Conservation (phyloP, 2,329 filamentous ascomycete species). For the Cadophora malorum region DNA sequence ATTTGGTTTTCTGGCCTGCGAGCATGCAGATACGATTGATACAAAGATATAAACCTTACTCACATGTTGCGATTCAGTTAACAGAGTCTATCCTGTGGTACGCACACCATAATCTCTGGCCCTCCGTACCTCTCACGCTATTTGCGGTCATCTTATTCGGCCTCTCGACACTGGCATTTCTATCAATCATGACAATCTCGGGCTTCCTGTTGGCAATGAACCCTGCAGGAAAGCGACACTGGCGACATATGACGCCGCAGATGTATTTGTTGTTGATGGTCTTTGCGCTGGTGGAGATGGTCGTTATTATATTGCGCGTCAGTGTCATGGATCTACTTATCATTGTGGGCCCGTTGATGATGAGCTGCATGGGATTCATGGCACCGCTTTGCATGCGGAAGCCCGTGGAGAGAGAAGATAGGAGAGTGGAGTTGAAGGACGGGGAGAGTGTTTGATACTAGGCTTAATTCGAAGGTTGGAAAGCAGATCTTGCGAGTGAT, state of each 20-base stretch:
- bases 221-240: background rate
- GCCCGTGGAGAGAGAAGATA: background rate
- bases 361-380: slow-evolving; percentile 5
- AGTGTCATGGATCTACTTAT: background rate
- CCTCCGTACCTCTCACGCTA: background rate
- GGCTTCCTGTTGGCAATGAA: slow-evolving; percentile 1
- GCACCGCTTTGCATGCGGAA: background rate
- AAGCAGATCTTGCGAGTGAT: background rate
- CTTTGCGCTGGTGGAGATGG: background rate
- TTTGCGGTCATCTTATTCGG: background rate
- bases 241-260: slow-evolving; percentile 9
- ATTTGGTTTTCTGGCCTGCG: background rate
- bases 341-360: slow-evolving; percentile 5
- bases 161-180: background rate
- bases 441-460: background rate
- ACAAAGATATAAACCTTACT: background rate
- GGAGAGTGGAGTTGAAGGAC: background rate
- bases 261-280: background rate
- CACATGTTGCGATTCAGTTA: background rate
- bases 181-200: background rate
- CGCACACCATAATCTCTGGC: background rate
- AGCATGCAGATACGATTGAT: background rate
- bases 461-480: background rate
- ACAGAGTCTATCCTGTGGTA: background rate
- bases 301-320: background rate